Evolutionary conservation across 345 rosid genomes (phyloP).

Genomic region (Ricinus communis): DNA sequence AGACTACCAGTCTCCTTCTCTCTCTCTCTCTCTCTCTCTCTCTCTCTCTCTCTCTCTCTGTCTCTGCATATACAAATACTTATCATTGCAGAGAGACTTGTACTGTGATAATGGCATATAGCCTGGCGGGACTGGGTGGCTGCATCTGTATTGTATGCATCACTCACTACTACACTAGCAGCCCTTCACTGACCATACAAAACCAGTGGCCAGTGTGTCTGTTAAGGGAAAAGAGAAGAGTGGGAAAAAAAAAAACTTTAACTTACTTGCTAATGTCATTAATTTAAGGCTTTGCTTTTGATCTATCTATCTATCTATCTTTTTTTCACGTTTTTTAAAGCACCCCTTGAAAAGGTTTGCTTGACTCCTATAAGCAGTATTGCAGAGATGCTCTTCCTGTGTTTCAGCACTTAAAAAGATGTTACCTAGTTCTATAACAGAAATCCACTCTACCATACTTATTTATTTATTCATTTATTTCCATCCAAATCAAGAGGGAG

Average conservation of each 20-base stretch:
- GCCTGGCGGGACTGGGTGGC: too few species aligned
- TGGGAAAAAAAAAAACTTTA: too few species aligned
- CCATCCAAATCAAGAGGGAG: not conserved
- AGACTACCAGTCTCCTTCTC: constrained; percentile 21
- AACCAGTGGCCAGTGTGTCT: not conserved
- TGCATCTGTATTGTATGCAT: too few species aligned
- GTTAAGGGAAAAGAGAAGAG: not conserved
- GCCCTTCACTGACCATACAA: constrained; percentile 10
- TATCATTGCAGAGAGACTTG: constrained; percentile 4
- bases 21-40: constrained; percentile 6
- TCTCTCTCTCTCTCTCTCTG: constrained; percentile 7
- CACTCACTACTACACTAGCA: not conserved
- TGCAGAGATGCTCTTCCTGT: constrained; percentile 29
- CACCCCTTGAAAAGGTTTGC: constrained; percentile 16
- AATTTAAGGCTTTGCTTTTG: too few species aligned
- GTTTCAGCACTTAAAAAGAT: constrained; percentile 30
- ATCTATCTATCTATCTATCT: not conserved
- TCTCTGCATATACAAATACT: constrained; percentile 5
- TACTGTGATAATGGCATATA: not conserved
- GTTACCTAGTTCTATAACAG: constrained; percentile 22
- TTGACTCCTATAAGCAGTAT: constrained; percentile 37
- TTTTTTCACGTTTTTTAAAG: constrained; percentile 28
- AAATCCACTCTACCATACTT: constrained; percentile 11
- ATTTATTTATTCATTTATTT: not conserved
- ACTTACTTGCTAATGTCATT: too few species aligned